Evolutionary conservation across 441 rosid species (phyloP).

Genomic region (Melastoma candidum): DNA sequence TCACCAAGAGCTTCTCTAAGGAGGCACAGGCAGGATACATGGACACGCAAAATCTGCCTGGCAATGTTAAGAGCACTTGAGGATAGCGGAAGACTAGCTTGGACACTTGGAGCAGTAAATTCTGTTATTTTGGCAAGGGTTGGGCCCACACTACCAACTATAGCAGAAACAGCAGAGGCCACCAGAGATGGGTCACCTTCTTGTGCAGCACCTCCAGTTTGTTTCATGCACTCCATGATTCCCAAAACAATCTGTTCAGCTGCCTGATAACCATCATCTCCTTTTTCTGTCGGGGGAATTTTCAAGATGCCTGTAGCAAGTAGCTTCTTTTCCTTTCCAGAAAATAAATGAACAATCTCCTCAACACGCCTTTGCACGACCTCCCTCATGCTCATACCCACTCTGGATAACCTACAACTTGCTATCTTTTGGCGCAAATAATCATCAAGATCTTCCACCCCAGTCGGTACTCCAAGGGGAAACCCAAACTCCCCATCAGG

Average conservation of each 20-base stretch:
- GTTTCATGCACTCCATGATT: slow-evolving; percentile 73
- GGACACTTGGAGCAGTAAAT: slow-evolving; percentile 38
- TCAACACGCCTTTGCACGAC: slow-evolving; percentile 66
- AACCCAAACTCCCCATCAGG: slow-evolving; percentile 71
- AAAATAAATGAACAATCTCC: slow-evolving; percentile 47
- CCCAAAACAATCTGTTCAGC: slow-evolving; percentile 79
- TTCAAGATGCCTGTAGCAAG: slow-evolving; percentile 45
- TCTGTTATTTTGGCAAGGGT: slow-evolving; percentile 67
- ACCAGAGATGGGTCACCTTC: slow-evolving; percentile 98
- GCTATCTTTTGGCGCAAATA: slow-evolving; percentile 79
- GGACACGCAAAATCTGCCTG: slow-evolving; percentile 62
- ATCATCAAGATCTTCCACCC: slow-evolving; percentile 86
- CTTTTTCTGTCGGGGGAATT: slow-evolving; percentile 44
- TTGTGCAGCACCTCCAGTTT: slow-evolving; percentile 97
- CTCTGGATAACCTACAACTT: slow-evolving; percentile 60
- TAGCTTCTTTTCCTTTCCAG: slow-evolving; percentile 58
- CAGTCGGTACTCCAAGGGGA: slow-evolving; percentile 79
- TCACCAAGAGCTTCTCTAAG: slow-evolving; percentile 98
- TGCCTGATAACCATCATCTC: slow-evolving; percentile 65
- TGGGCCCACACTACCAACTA: slow-evolving; percentile 62
- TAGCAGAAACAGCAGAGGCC: slow-evolving; percentile 88
- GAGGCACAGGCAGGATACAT: slow-evolving; percentile 71
- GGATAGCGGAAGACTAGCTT: slow-evolving; percentile 41
- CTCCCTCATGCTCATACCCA: slow-evolving; percentile 80
- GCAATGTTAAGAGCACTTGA: slow-evolving; percentile 43